phyloP scores from a whole-genome alignment of 352 stramenopile species.

The Pythium plurisporium region DNA sequence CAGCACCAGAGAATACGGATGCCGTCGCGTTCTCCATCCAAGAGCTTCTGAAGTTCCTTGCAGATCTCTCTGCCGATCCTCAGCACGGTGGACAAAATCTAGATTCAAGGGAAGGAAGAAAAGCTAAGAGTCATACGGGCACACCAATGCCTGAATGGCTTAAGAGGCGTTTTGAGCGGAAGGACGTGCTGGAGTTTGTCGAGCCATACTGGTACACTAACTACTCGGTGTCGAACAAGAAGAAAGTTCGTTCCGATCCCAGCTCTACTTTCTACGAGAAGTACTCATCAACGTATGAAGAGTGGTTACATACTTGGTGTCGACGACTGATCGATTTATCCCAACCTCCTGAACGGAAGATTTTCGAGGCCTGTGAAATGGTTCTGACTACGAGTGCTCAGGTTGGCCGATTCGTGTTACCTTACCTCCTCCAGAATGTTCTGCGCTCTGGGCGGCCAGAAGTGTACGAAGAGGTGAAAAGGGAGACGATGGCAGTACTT shows the following conservation, averaged over 20 bases:
- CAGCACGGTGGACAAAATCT: constrained; percentile 63
- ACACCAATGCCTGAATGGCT: constrained; percentile 78
- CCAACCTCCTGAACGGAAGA: constrained; percentile 78
- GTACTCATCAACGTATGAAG: constrained; percentile 69
- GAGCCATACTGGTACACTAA: constrained; percentile 89
- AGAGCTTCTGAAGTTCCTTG: constrained; percentile 79
- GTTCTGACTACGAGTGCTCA: constrained; percentile 63
- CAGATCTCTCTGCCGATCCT: constrained; percentile 63
- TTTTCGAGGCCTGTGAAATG: constrained; percentile 67
- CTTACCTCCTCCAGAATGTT: constrained; percentile 85
- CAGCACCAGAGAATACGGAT: constrained; percentile 82
- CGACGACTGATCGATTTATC: constrained; percentile 70
- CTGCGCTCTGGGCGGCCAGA: constrained; percentile 56
- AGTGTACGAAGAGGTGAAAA: constrained; percentile 69
- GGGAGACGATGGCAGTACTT: constrained; percentile 77
- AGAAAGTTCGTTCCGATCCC: constrained; percentile 19
- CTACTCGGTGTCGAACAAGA: constrained; percentile 41
- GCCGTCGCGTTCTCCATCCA: constrained; percentile 81
- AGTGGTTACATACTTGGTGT: constrained; percentile 81
- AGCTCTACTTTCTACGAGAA: constrained; percentile 68
- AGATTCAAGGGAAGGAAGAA: background rate
- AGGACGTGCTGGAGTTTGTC: constrained; percentile 83
- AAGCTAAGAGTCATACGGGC: background rate
- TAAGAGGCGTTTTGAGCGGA: constrained; percentile 77
- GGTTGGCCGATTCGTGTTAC: constrained; percentile 74